A percentile compares a stretch with the other conserved stretches of the same genome.
Evolutionary conservation across 306 rosid species (phyloP).

Genomic region (Vigna hirtella): DNA sequence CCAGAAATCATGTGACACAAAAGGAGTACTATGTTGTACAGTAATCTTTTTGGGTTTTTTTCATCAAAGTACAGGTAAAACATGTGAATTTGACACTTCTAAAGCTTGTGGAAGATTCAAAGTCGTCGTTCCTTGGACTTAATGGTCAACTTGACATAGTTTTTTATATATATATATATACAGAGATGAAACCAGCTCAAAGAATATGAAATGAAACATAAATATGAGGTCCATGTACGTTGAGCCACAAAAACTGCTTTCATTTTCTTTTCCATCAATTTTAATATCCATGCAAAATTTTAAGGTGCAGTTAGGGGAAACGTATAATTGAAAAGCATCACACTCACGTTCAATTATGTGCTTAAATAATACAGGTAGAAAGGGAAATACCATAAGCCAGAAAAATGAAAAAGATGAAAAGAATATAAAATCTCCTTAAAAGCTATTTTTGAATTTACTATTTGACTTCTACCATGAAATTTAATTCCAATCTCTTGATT

Average conservation of each 20-base stretch:
- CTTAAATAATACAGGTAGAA: constrained; percentile 12
- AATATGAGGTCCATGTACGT: constrained; percentile 27
- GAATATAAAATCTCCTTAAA: not conserved
- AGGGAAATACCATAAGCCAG: not conserved
- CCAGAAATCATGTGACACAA: constrained; percentile 58
- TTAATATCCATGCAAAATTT: constrained; percentile 28
- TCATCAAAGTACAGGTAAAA: constrained; percentile 36
- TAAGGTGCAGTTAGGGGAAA: constrained; percentile 17
- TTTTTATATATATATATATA: not conserved
- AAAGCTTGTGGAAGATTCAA: constrained; percentile 31
- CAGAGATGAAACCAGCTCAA: constrained; percentile 20
- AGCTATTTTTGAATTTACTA: not conserved
- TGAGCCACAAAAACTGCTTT: constrained; percentile 31
- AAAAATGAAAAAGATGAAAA: not conserved
- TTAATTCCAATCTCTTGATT: not conserved
- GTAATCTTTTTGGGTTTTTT: constrained; percentile 13
- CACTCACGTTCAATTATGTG: constrained; percentile 30
- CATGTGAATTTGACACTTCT: constrained; percentile 51
- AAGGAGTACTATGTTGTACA: constrained; percentile 37
- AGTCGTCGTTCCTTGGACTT: constrained; percentile 46
- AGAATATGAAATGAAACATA: constrained; percentile 27
- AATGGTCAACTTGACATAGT: constrained; percentile 34
- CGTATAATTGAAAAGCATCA: constrained; percentile 34
- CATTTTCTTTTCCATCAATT: not conserved
- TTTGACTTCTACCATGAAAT: constrained; percentile 21